phyloP scores from a whole-genome alignment of 495 filamentous ascomycete genomes.

The Pyrenula aspistea region DNA sequence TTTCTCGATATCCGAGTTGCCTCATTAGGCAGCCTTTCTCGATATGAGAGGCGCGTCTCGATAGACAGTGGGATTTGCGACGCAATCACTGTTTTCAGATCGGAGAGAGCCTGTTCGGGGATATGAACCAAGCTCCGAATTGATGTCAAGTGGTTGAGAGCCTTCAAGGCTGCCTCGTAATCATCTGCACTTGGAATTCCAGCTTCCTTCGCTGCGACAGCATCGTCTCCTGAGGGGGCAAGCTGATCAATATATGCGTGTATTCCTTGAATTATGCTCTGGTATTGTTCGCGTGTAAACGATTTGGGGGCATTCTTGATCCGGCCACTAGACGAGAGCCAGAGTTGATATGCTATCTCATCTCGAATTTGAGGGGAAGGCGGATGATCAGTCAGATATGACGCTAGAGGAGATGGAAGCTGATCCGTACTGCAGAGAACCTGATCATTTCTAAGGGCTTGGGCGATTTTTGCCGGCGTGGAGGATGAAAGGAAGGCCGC shows the following conservation, averaged over 20 bases:
- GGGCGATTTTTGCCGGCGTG: background rate
- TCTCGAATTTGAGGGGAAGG: background rate
- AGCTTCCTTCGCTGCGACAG: background rate
- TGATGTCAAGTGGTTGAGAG: constrained; percentile 13
- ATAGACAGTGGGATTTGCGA: constrained; percentile 7
- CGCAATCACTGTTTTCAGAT: constrained; percentile 6
- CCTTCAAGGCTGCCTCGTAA: constrained; percentile 16
- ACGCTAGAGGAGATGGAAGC: background rate
- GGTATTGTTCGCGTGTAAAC: constrained; percentile 10
- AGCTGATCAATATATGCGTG: constrained; percentile 13
- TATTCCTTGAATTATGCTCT: constrained; percentile 19
- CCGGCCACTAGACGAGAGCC: background rate
- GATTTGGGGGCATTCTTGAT: constrained; percentile 6
- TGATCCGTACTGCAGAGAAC: background rate
- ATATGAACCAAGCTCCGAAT: constrained; percentile 5
- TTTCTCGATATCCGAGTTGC: background rate
- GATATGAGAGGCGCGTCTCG: constrained; percentile 1
- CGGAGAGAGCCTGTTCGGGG: constrained; percentile 8
- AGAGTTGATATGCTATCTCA: background rate
- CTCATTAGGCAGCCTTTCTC: background rate
- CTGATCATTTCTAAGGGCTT: background rate
- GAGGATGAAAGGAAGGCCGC: background rate
- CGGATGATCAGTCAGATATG: background rate
- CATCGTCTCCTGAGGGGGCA: background rate
- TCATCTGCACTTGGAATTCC: constrained; percentile 13